A percentile compares a stretch with the other conserved stretches of the same genome.
phyloP scores from a whole-genome alignment of 2,329 filamentous ascomycete species.

The Calonectria hawksworthii region DNA sequence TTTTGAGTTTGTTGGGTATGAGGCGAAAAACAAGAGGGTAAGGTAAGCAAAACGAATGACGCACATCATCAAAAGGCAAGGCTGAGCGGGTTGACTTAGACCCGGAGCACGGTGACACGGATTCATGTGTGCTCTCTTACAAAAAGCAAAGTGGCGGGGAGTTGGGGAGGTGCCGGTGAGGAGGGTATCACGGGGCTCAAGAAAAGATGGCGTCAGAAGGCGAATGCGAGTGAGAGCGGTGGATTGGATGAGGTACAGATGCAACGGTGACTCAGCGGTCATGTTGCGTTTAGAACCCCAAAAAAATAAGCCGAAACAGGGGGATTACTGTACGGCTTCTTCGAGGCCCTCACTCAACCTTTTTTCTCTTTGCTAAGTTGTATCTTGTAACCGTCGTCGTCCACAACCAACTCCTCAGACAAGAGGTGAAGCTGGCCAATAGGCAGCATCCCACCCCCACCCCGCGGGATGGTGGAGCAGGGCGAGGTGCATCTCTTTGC shows the following conservation, averaged over 20 bases:
- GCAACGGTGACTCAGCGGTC: conserved; percentile 1
- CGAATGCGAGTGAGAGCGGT: background rate
- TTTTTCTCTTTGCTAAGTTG: background rate
- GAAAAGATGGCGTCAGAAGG: background rate
- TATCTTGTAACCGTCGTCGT: background rate
- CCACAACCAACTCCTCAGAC: conserved; percentile 1
- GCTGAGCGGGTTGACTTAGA: background rate
- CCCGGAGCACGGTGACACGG: background rate
- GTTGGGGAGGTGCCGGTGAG: background rate
- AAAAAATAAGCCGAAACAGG: background rate
- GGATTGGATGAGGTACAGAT: background rate
- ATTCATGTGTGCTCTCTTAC: background rate
- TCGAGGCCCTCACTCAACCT: background rate
- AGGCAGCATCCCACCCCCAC: background rate
- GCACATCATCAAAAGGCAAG: background rate
- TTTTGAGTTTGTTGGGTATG: background rate
- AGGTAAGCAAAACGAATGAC: background rate
- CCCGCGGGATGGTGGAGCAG: background rate
- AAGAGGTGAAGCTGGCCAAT: background rate
- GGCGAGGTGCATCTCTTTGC: background rate
- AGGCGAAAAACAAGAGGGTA: background rate
- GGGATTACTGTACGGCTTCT: background rate
- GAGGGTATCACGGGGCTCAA: conserved; percentile 20
- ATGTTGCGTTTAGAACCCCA: background rate
- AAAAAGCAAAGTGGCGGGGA: conserved; percentile 12